Percentiles rank a stretch among this genome's conserved stretches.
phyloP scores from a whole-genome alignment of 2,329 filamentous ascomycete species.

The Scedosporium aurantiacum region DNA sequence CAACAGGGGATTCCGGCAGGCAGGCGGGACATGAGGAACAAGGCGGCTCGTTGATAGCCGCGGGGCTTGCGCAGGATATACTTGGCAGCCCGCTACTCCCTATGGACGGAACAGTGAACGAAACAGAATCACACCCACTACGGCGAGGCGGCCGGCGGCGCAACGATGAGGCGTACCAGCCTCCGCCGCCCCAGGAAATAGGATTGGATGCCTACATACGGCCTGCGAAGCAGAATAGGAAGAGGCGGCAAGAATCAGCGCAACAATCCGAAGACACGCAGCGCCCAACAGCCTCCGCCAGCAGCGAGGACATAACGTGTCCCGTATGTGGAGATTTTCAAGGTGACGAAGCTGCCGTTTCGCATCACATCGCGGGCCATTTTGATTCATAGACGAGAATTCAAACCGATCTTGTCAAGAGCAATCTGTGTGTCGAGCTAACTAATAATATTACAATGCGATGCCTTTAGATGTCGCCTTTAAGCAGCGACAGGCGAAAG shows the following conservation, averaged over 20 bases:
- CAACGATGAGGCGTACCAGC: conserved; percentile 23
- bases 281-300: neutral
- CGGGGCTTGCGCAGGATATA: conserved; percentile 8
- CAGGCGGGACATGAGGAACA: neutral
- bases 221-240: conserved; percentile 19
- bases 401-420: neutral
- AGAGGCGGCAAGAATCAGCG: conserved; percentile 8
- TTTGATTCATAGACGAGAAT: conserved; percentile 22
- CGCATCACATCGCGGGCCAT: conserved; percentile 53
- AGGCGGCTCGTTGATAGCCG: conserved; percentile 12
- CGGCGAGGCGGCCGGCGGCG: conserved; percentile 23
- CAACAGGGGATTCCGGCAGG: neutral
- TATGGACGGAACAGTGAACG: conserved; percentile 14
- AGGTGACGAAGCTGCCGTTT: conserved; percentile 57
- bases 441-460: neutral
- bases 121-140: conserved; percentile 16
- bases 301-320: conserved; percentile 29
- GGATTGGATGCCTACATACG: conserved; percentile 40
- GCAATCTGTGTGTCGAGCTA: neutral
- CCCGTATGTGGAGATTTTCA: conserved; percentile 57
- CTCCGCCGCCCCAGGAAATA: conserved; percentile 27
- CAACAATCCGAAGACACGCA: neutral
- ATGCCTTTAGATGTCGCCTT: neutral
- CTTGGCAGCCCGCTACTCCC: neutral
- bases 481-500: neutral